Percentiles rank a stretch among this genome's conserved stretches.
These are phyloP conservation scores for Diaporthe citri DNA, from an alignment of 2,329 filamentous ascomycete genomes.

Conservation along the genomic window DNA sequence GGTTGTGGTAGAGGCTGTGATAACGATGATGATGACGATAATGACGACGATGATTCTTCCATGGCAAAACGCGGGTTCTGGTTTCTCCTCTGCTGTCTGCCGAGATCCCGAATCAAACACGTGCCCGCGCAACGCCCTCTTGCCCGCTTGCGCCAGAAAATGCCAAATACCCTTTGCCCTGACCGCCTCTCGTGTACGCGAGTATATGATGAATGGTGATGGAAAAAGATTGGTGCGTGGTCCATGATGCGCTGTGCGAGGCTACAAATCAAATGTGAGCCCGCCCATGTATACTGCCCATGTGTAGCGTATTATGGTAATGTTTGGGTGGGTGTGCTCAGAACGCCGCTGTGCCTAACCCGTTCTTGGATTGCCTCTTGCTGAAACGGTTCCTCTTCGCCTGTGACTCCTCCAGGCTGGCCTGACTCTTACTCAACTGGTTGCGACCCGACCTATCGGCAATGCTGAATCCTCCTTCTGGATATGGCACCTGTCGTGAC, in stretches of 20 bases:
- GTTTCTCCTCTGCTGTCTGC: conserved; percentile 22
- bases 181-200: conserved; percentile 11
- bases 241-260: conserved; percentile 2
- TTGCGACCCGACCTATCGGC: conserved; percentile 68
- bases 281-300: conserved; percentile 16
- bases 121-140: conserved; percentile 23
- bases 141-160: conserved; percentile 40
- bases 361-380: conserved; percentile 93
- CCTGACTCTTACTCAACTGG: conserved; percentile 71
- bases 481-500: conserved; percentile 67
- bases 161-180: conserved; percentile 36
- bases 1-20: conserved; percentile 18
- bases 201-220: conserved; percentile 21
- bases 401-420: conserved; percentile 63
- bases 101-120: conserved; percentile 23
- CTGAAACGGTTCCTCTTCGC: conserved; percentile 77
- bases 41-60: conserved; percentile 21
- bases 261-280: conserved; percentile 7
- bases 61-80: conserved; percentile 15
- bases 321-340: conserved; percentile 52
- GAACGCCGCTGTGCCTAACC: conserved; percentile 85
- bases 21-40: conserved; percentile 17
- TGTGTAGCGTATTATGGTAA: conserved; percentile 17
- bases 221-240: conserved; percentile 14
- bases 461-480: conserved; percentile 59